Conservation (phyloP, 2,329 filamentous ascomycete genomes). For the Xenosphaeropsis pyriputrescens region DNA sequence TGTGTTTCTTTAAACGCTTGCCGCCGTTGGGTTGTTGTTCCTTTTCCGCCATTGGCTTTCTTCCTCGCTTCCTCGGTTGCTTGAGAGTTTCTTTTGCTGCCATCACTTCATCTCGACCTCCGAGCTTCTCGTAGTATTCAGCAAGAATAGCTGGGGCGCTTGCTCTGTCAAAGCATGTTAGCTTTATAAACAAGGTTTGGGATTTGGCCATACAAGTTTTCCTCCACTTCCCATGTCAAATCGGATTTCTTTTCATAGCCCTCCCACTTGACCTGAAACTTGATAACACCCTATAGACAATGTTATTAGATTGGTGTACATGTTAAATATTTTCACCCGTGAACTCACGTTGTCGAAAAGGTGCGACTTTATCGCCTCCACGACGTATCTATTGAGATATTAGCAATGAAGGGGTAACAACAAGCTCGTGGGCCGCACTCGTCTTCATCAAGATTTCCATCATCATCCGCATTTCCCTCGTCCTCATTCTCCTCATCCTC, state of each 20-base stretch:
- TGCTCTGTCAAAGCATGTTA: conserved; percentile 23
- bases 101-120: conserved; percentile 41
- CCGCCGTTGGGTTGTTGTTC: conserved; percentile 9
- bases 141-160: conserved; percentile 44
- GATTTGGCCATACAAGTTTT: conserved; percentile 40
- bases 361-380: conserved; percentile 60
- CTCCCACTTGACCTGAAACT: conserved; percentile 69
- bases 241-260: conserved; percentile 59
- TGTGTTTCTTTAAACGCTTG: conserved; percentile 8
- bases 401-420: conserved; percentile 5
- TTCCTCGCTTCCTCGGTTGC: conserved; percentile 31
- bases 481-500: conserved; percentile 14
- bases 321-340: background rate
- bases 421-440: conserved; percentile 19
- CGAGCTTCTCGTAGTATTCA: conserved; percentile 47
- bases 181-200: background rate
- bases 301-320: conserved; percentile 3
- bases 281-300: conserved; percentile 24
- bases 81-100: too few relatives aligned
- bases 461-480: conserved; percentile 19
- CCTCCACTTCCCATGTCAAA: conserved; percentile 66
- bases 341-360: conserved; percentile 36
- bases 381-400: conserved; percentile 41
- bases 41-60: conserved; percentile 23
- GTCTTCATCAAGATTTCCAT: conserved; percentile 29